Conservation (phyloP, 2,329 filamentous ascomycete genomes). For the Fusarium veterinarium region DNA sequence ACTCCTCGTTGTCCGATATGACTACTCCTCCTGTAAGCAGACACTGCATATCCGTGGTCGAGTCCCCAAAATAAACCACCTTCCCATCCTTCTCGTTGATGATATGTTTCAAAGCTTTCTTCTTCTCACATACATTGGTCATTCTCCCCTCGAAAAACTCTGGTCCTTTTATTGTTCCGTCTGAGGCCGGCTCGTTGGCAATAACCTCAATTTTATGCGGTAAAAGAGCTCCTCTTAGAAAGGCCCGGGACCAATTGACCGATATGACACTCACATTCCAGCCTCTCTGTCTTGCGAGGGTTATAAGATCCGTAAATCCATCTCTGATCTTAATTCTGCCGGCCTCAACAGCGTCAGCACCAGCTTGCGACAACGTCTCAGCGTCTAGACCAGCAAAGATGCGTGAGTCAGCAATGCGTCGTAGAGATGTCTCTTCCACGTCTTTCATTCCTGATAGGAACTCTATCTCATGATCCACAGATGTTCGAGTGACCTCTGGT, state of each 20-base stretch:
- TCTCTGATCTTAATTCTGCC: conserved; percentile 52
- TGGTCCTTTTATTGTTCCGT: conserved; percentile 57
- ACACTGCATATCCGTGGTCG: conserved; percentile 67
- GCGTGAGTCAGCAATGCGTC: conserved; percentile 55
- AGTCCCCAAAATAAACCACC: conserved; percentile 69
- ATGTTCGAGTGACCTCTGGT: conserved; percentile 47
- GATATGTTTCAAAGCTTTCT: conserved; percentile 53
- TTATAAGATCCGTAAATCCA: conserved; percentile 54
- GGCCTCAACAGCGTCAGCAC: conserved; percentile 49
- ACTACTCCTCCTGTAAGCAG: conserved; percentile 61
- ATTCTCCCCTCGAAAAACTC: conserved; percentile 42
- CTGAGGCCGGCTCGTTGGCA: conserved; percentile 56
- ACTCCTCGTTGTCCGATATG: conserved; percentile 54
- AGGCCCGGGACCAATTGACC: conserved; percentile 63
- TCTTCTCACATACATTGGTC: conserved; percentile 60
- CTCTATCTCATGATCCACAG: conserved; percentile 53
- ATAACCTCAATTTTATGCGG: conserved; percentile 51
- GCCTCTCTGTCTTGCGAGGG: conserved; percentile 41
- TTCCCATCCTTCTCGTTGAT: conserved; percentile 29
- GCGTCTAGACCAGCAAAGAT: conserved; percentile 58
- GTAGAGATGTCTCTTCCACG: conserved; percentile 60
- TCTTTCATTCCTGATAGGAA: conserved; percentile 57
- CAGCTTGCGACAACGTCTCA: conserved; percentile 52
- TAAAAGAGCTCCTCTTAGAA: conserved; percentile 59
- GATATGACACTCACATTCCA: conserved; percentile 60